Conservation (phyloP, 257 asterid genomes). For the Ophiorrhiza pumila region DNA sequence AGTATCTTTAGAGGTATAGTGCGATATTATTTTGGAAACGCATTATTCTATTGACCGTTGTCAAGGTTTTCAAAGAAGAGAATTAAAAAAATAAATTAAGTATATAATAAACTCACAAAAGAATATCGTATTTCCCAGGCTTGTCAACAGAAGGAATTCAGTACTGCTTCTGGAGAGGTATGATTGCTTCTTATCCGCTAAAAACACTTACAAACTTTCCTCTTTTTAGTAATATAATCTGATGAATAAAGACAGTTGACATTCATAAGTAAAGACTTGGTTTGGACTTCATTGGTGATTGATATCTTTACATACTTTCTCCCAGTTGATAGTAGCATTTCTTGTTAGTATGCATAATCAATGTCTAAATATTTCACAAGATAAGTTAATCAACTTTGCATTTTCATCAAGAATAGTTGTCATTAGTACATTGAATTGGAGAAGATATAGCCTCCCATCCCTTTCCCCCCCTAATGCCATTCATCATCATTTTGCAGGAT, state of each 20-base stretch:
- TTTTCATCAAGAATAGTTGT: not conserved
- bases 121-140: slow-evolving; percentile 46
- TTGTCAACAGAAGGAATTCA: slow-evolving; percentile 69
- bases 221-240: not conserved
- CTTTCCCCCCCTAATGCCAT: slow-evolving; percentile 7
- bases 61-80: slow-evolving; percentile 16
- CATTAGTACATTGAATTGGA: not conserved
- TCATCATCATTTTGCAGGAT: slow-evolving; percentile 33
- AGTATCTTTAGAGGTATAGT: slow-evolving; percentile 72
- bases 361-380: not conserved
- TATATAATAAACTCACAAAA: slow-evolving; percentile 5
- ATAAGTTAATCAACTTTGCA: too few relatives aligned
- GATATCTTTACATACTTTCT: not conserved
- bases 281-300: slow-evolving; percentile 11
- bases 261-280: not conserved
- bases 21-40: slow-evolving; percentile 1
- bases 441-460: not conserved
- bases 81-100: slow-evolving; percentile 7
- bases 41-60: slow-evolving; percentile 15
- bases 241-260: slow-evolving; percentile 3
- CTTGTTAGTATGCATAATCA: not conserved
- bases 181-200: slow-evolving; percentile 14
- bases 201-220: not conserved
- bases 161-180: slow-evolving; percentile 95
- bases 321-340: not conserved